Percentiles rank a stretch among this genome's conserved stretches.
phyloP scores from a whole-genome alignment of 768 basidiomycete genomes.

The Leccinum subgranulosum region DNA sequence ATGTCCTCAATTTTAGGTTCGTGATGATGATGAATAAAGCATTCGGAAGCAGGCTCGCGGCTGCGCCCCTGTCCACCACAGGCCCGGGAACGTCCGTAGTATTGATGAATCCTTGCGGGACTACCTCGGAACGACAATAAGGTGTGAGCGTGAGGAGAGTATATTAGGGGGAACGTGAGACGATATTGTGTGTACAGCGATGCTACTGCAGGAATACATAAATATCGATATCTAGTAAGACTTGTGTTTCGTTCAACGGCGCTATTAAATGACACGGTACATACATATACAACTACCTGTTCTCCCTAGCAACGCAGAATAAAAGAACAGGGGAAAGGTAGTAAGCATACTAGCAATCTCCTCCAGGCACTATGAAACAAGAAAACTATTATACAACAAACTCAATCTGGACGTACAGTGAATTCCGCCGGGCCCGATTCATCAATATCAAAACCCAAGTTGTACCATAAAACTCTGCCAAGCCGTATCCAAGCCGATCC shows the following conservation, averaged over 20 bases:
- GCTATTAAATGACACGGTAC: too few relatives aligned
- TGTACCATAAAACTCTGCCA: slow-evolving; percentile 72
- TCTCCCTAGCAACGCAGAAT: neutral
- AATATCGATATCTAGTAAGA: too few relatives aligned
- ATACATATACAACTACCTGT: neutral
- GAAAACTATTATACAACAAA: neutral
- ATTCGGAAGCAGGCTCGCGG: neutral
- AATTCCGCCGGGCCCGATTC: neutral
- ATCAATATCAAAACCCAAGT: slow-evolving; percentile 44
- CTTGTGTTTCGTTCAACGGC: too few relatives aligned
- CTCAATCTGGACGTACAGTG: neutral
- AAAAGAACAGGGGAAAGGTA: neutral
- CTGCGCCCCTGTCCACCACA: neutral
- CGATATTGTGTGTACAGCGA: neutral
- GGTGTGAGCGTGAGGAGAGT: neutral
- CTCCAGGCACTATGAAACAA: neutral
- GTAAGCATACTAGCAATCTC: neutral
- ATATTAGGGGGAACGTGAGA: neutral
- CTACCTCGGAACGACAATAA: neutral
- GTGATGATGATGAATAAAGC: neutral
- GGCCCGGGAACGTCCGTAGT: neutral
- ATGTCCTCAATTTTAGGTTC: neutral
- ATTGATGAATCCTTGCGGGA: neutral
- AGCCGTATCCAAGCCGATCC: slow-evolving; percentile 51
- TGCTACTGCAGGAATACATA: neutral